Percentiles rank a stretch among this genome's conserved stretches.
Evolutionary conservation across 805 yeast genomes (phyloP).

Genomic region (Saturnispora besseyi): DNA sequence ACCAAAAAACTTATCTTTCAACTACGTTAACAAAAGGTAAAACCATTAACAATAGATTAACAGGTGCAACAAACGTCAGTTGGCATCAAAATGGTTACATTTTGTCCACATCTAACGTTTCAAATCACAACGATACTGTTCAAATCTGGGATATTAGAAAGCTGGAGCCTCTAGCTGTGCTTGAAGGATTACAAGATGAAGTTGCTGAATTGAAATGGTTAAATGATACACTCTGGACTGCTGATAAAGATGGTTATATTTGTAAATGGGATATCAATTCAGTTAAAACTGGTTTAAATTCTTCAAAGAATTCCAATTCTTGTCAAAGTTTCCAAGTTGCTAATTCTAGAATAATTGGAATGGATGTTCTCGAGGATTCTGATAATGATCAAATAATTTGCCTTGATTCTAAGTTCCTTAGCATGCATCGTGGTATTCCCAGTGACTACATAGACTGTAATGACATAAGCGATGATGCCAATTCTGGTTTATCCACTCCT

Average conservation of each 20-base stretch:
- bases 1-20: not conserved
- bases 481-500: not conserved
- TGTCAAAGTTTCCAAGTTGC: slow-evolving; percentile 21
- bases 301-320: not conserved
- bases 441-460: not conserved
- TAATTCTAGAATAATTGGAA: slow-evolving; percentile 37
- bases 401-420: slow-evolving; percentile 47
- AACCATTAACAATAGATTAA: not conserved
- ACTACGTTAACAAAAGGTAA: not conserved
- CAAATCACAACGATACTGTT: slow-evolving; percentile 31
- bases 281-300: not conserved
- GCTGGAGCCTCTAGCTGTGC: slow-evolving; percentile 39
- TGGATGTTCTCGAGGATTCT: slow-evolving; percentile 30
- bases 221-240: slow-evolving; percentile 36
- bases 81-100: slow-evolving; percentile 59
- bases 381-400: slow-evolving; percentile 32
- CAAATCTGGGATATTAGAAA: slow-evolving; percentile 73
- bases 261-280: slow-evolving; percentile 42
- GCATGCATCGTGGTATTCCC: slow-evolving; percentile 35
- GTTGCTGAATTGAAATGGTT: slow-evolving; percentile 58
- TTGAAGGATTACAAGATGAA: slow-evolving; percentile 47
- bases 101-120: slow-evolving; percentile 42
- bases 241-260: slow-evolving; percentile 59
- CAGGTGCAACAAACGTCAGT: slow-evolving; percentile 36
- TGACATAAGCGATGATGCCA: not conserved